A percentile compares a stretch with the other conserved stretches of the same genome.
Evolutionary conservation across 345 rosid genomes (phyloP).

Genomic region (Hypericum perforatum): DNA sequence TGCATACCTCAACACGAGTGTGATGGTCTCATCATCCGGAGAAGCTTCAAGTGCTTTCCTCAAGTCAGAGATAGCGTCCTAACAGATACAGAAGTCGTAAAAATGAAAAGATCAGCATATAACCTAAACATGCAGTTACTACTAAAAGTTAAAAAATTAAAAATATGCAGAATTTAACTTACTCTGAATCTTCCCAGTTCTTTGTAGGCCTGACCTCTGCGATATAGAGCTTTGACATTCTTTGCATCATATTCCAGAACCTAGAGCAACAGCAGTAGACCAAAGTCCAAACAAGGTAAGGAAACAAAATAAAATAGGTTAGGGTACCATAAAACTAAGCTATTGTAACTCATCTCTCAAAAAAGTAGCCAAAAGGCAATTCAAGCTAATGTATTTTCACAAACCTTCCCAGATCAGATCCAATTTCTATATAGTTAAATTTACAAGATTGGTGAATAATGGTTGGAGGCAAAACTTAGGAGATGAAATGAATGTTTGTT

Average conservation of each 20-base stretch:
- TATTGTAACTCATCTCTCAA: too few relatives aligned
- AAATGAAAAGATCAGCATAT: slow-evolving; percentile 8
- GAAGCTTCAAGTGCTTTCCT: slow-evolving; percentile 68
- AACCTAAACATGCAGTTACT: slow-evolving; percentile 6
- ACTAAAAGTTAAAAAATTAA: slow-evolving; percentile 8
- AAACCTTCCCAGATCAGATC: too few relatives aligned
- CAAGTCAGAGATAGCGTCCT: slow-evolving; percentile 86
- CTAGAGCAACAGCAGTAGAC: slow-evolving; percentile 21
- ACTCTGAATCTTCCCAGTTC: slow-evolving; percentile 65
- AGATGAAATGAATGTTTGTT: too few relatives aligned
- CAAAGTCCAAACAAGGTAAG: neutral
- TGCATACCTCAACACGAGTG: slow-evolving; percentile 62
- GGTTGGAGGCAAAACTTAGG: too few relatives aligned
- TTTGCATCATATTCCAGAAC: slow-evolving; percentile 68
- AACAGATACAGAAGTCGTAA: slow-evolving; percentile 3
- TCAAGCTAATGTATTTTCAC: too few relatives aligned
- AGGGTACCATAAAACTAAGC: neutral
- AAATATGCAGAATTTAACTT: slow-evolving; percentile 29
- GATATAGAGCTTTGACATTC: slow-evolving; percentile 85
- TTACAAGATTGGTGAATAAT: too few relatives aligned
- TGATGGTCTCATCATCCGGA: slow-evolving; percentile 82
- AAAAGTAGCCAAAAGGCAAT: too few relatives aligned
- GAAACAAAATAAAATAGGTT: neutral
- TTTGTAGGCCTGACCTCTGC: slow-evolving; percentile 94
- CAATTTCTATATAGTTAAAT: too few relatives aligned